Conservation (phyloP, 768 basidiomycete species). For the Amanita molliuscula region DNA sequence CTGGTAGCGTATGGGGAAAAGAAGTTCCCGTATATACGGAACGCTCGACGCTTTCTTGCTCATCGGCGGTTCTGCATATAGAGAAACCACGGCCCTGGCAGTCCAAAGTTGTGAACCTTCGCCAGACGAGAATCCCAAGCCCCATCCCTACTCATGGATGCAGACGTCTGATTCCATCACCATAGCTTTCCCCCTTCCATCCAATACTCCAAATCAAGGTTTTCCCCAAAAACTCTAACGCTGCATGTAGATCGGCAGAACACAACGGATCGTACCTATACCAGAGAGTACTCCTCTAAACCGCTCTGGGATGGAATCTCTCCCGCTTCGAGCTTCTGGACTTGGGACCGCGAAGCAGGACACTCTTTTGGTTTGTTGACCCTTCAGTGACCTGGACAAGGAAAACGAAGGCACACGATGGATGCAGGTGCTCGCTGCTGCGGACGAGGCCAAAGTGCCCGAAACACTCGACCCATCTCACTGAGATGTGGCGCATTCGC, state of each 20-base stretch:
- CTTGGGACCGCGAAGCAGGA: slow-evolving; percentile 75
- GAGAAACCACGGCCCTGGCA: slow-evolving; percentile 22
- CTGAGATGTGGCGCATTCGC: slow-evolving; percentile 66
- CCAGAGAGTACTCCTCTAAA: slow-evolving; percentile 54
- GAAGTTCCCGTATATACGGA: slow-evolving; percentile 54
- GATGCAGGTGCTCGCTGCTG: slow-evolving; percentile 71
- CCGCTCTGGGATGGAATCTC: slow-evolving; percentile 75
- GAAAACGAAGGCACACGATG: slow-evolving; percentile 74
- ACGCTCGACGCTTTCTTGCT: slow-evolving; percentile 40
- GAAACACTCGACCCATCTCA: slow-evolving; percentile 88
- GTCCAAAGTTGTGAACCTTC: slow-evolving; percentile 42
- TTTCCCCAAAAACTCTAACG: slow-evolving; percentile 56
- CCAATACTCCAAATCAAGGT: slow-evolving; percentile 50
- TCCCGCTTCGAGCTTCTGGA: slow-evolving; percentile 81
- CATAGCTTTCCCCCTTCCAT: slow-evolving; percentile 75
- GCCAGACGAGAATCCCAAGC: slow-evolving; percentile 49
- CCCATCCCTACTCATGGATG: slow-evolving; percentile 87
- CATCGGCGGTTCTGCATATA: slow-evolving; percentile 49
- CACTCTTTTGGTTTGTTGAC: slow-evolving; percentile 61
- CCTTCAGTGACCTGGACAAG: slow-evolving; percentile 84
- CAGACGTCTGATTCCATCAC: slow-evolving; percentile 81
- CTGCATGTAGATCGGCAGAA: slow-evolving; percentile 40
- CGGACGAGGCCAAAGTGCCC: slow-evolving; percentile 58
- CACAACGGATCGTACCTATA: slow-evolving; percentile 22
- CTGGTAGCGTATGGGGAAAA: slow-evolving; percentile 63